A percentile compares a stretch with the other conserved stretches of the same genome.
Evolutionary conservation across 768 basidiomycete species (phyloP).

Genomic region (Tulasnella sp.): DNA sequence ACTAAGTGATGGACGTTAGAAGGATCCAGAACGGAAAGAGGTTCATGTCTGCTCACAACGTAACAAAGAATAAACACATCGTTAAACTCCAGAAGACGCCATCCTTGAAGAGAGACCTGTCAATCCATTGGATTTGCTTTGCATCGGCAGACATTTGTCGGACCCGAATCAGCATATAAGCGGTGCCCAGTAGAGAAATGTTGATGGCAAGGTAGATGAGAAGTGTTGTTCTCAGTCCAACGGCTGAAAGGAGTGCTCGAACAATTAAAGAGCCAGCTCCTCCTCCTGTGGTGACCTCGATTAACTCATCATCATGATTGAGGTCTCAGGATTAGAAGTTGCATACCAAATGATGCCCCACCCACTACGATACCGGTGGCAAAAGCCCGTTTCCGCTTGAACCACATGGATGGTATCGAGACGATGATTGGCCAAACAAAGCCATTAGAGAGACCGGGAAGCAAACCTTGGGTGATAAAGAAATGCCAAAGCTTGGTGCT

Average conservation of each 20-base stretch:
- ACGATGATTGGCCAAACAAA: constrained; percentile 13
- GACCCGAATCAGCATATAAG: constrained; percentile 26
- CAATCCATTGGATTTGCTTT: neutral
- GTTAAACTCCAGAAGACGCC: constrained; percentile 26
- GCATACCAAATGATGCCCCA: constrained; percentile 17
- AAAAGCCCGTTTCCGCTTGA: constrained; percentile 11
- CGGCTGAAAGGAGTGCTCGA: constrained; percentile 24
- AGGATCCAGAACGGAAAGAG: too few relatives aligned
- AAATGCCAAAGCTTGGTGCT: constrained; percentile 17
- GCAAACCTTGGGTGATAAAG: constrained; percentile 17
- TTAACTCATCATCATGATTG: neutral
- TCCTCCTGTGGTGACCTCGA: constrained; percentile 9
- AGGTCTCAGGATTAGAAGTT: too few relatives aligned
- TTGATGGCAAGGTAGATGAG: constrained; percentile 25
- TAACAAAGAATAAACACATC: constrained; percentile 23
- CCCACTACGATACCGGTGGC: constrained; percentile 18
- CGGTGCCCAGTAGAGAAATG: constrained; percentile 21
- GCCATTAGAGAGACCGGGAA: constrained; percentile 11
- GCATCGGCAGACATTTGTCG: constrained; percentile 1
- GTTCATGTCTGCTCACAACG: too few relatives aligned
- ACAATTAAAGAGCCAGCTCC: constrained; percentile 18
- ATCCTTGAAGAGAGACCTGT: constrained; percentile 7
- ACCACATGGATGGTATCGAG: constrained; percentile 17
- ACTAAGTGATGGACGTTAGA: neutral
- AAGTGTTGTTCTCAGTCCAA: constrained; percentile 27